phyloP scores from a whole-genome alignment of 768 basidiomycete species.

The Lactifluus piperatus region DNA sequence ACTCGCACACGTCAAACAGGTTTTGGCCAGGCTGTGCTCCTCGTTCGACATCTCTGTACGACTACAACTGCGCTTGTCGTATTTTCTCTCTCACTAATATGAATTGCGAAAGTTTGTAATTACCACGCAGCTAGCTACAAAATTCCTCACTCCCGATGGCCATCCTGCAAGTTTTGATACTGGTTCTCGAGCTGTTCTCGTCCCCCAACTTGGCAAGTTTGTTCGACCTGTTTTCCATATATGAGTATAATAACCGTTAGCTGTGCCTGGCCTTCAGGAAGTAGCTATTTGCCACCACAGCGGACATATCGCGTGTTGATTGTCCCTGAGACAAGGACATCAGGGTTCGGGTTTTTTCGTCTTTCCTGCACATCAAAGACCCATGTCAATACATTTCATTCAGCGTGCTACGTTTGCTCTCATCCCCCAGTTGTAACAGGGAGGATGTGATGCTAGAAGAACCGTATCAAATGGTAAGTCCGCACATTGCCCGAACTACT shows the following conservation, averaged over 20 bases:
- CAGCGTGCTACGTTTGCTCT: conserved; percentile 35
- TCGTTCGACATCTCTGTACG: conserved; percentile 25
- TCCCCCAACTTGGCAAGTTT: conserved; percentile 52
- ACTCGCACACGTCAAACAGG: conserved; percentile 45
- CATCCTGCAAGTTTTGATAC: conserved; percentile 57
- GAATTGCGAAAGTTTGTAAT: conserved; percentile 36
- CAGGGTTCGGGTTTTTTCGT: conserved; percentile 31
- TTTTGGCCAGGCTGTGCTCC: conserved; percentile 41
- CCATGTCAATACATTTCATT: conserved; percentile 9
- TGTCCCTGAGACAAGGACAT: conserved; percentile 32
- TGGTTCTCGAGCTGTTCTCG: conserved; percentile 52
- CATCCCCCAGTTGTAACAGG: conserved; percentile 28
- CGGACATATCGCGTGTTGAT: conserved; percentile 38
- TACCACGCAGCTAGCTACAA: conserved; percentile 65
- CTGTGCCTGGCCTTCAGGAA: conserved; percentile 21
- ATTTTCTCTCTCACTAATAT: background rate
- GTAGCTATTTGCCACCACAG: conserved; percentile 35
- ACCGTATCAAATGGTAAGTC: conserved; percentile 25
- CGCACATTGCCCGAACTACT: background rate
- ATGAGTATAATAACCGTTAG: background rate
- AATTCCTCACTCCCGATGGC: conserved; percentile 56
- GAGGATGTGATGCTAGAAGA: conserved; percentile 21
- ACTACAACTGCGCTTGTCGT: background rate
- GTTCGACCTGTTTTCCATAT: background rate
- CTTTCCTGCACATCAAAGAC: conserved; percentile 7